Base-by-base conservation (phyloP, 2,329 filamentous ascomycete genomes). In the Xylariomycetidae sp. region DNA sequence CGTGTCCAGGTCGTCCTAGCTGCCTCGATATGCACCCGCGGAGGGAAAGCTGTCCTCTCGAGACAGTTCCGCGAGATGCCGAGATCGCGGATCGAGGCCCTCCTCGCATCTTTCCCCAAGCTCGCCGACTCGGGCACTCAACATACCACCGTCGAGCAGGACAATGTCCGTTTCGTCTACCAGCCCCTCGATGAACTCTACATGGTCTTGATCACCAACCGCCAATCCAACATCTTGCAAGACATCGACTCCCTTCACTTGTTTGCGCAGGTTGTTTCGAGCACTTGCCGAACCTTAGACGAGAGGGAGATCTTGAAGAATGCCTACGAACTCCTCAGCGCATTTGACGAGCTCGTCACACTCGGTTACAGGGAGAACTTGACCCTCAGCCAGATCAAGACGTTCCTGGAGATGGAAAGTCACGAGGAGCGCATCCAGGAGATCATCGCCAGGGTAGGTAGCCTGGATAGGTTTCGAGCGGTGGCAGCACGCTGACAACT, bases 121-220 rank as follows among this genome's bases (percentile, higher is more conserved):
- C 84, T 96, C 38, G 89, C 92, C 54, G 89, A 95, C 63, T 88
- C 85, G 43, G 85, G 89, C 41, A 95, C 88, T 32, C 92, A 98
- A 65, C 92, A 98, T 64, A 98, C 92, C 18, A 98, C 86, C 5
- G 89, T 96, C 53, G 92, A 98, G 66, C 89, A 96, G 66, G 93
- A 98, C 70, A 96, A 95, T 69, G 92, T 98, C 56, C 90, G 92
- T 68, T 98, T 95, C 59, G 92, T 98, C 38, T 98, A 98, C 72
- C 92, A 98, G 63, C 93, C 92, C 40, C 76, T 98, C 46, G 93
- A 98, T 67, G 93, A 98, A 70, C 81, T 98, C 46, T 98, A 98
- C 76, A 96, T 98, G 79, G 90, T 98, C 47, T 79, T 98, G 56
- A 96, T 98, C 65, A 98, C 93, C 62, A 98, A 98, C 72, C 85